These are phyloP conservation scores for Spathaspora gorwiae DNA, from an alignment of 805 yeast species.

Conservation along the genomic window DNA sequence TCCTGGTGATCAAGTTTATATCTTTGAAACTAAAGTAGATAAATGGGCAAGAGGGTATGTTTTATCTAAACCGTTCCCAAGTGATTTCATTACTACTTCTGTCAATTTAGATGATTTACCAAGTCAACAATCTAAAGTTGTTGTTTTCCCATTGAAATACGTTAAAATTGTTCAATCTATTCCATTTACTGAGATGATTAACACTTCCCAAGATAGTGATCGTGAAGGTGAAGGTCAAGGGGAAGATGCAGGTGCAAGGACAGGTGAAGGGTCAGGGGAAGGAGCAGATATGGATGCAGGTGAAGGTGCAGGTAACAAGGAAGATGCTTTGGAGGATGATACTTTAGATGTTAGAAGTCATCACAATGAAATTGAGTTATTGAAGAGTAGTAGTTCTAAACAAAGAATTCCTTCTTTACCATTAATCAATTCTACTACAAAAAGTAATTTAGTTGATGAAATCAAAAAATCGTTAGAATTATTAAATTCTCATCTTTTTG, in stretches of 20 bases:
- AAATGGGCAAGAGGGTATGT: conserved; percentile 82
- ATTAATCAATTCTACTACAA: conserved; percentile 38
- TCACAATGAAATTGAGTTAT: conserved; percentile 5
- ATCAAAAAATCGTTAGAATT: conserved; percentile 53
- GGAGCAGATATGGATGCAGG: background rate
- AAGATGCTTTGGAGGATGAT: conserved; percentile 13
- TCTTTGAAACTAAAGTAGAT: conserved; percentile 58
- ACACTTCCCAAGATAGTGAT: background rate
- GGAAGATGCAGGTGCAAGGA: background rate
- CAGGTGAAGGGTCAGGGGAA: background rate
- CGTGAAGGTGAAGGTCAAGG: background rate
- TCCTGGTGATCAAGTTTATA: conserved; percentile 73
- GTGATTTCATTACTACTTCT: conserved; percentile 59
- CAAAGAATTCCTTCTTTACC: conserved; percentile 35
- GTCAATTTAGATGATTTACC: conserved; percentile 62
- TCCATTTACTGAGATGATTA: conserved; percentile 25
- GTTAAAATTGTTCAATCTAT: conserved; percentile 42
- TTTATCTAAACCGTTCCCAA: conserved; percentile 63
- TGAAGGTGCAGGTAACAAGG: conserved; percentile 21
- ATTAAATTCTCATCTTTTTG: conserved; percentile 59
- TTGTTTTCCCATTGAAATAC: conserved; percentile 57
- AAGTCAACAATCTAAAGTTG: conserved; percentile 48
- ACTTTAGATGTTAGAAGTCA: background rate
- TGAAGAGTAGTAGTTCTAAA: conserved; percentile 4
- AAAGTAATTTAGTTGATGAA: conserved; percentile 42